Evolutionary conservation across 1,284 basidiomycete genomes (phyloP).

Genomic region (Sporisorium scitamineum): DNA sequence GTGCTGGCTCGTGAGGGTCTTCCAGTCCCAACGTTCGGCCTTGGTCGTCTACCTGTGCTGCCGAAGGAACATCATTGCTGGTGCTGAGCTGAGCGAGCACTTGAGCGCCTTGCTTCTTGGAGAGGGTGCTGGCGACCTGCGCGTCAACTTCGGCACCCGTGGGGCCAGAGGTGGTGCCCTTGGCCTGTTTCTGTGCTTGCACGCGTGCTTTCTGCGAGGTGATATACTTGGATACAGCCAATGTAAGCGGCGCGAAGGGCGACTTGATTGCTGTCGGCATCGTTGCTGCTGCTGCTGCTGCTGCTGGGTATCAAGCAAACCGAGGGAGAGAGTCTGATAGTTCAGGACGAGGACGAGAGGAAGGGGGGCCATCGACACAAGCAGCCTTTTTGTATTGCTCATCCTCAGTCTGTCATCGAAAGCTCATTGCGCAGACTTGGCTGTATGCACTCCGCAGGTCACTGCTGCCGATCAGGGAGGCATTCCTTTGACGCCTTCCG

Average conservation of each 20-base stretch:
- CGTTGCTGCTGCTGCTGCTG: background rate
- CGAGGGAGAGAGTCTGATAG: background rate
- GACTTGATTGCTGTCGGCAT: slow-evolving; percentile 28
- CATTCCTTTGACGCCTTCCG: background rate
- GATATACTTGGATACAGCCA: slow-evolving; percentile 33
- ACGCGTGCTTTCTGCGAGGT: slow-evolving; percentile 19
- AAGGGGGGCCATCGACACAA: background rate
- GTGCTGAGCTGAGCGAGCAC: background rate
- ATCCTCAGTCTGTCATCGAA: background rate
- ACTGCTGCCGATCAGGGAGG: background rate
- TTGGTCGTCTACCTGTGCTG: slow-evolving; percentile 23
- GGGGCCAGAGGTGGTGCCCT: slow-evolving; percentile 29
- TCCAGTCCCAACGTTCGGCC: slow-evolving; percentile 48
- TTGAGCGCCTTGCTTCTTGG: slow-evolving; percentile 11
- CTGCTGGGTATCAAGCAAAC: too few species aligned
- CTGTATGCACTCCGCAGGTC: background rate
- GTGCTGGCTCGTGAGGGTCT: slow-evolving; percentile 40
- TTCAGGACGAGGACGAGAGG: background rate
- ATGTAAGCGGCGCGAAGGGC: slow-evolving; percentile 12
- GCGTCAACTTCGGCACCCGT: slow-evolving; percentile 45
- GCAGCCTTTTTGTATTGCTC: background rate
- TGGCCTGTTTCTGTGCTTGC: slow-evolving; percentile 27
- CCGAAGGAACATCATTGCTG: background rate
- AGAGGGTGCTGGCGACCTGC: slow-evolving; percentile 36
- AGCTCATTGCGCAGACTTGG: background rate